Conservation (phyloP, 768 basidiomycete genomes). For the Boletus sp. region DNA sequence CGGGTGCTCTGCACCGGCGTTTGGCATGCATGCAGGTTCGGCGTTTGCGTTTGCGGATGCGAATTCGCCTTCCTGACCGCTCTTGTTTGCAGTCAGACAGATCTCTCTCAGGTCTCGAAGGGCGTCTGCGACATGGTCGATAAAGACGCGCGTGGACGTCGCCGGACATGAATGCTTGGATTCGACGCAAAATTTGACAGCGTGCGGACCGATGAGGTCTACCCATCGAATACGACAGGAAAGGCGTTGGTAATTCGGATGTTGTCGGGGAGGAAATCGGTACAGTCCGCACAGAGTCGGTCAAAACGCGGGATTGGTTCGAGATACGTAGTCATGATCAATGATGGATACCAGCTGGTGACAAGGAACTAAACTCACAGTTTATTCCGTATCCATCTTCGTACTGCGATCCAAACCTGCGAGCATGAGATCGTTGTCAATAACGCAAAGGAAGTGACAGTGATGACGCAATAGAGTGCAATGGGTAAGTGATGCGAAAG, state of each 20-base stretch:
- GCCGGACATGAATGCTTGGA: slow-evolving; percentile 69
- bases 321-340: background rate
- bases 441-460: background rate
- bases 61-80: slow-evolving; percentile 5
- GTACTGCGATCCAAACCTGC: slow-evolving; percentile 75
- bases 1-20: background rate
- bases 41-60: background rate
- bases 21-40: background rate
- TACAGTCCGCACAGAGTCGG: background rate
- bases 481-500: background rate
- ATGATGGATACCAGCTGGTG: background rate
- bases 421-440: slow-evolving; percentile 2
- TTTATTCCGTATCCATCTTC: slow-evolving; percentile 92
- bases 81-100: slow-evolving; percentile 32
- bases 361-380: slow-evolving; percentile 49
- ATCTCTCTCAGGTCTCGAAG: slow-evolving; percentile 67
- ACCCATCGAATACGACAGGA: background rate
- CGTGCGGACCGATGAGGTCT: slow-evolving; percentile 80
- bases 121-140: slow-evolving; percentile 56
- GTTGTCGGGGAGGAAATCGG: background rate
- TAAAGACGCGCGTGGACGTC: slow-evolving; percentile 74
- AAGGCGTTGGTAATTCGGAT: too few species aligned
- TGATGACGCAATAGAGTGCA: background rate
- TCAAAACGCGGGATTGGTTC: too few species aligned
- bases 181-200: slow-evolving; percentile 92